Percentiles rank a stretch among this genome's conserved stretches.
Evolutionary conservation across 805 yeast genomes (phyloP).

Genomic region (Metschnikowia dekortorum): DNA sequence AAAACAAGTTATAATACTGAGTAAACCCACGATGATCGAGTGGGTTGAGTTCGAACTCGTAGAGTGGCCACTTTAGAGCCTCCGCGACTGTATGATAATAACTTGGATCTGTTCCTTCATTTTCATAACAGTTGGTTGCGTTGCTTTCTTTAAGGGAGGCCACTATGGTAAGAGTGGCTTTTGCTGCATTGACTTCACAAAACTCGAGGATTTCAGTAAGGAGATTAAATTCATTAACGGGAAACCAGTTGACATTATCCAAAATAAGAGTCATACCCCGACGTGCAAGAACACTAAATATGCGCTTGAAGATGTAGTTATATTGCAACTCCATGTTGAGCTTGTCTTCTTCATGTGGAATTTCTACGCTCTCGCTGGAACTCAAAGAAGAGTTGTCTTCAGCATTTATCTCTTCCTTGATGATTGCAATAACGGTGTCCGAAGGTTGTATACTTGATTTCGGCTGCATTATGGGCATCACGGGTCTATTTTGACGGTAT

Average conservation of each 20-base stretch:
- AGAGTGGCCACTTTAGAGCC: conserved; percentile 5
- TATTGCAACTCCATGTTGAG: conserved; percentile 35
- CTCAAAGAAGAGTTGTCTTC: conserved; percentile 1
- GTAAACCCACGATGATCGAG: conserved; percentile 6
- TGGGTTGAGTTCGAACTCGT: conserved; percentile 11
- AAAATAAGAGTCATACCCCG: conserved; percentile 42
- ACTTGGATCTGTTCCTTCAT: neutral
- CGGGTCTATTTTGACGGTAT: neutral
- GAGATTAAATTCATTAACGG: conserved; percentile 28
- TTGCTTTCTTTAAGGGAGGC: conserved; percentile 4
- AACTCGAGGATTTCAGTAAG: conserved; percentile 24
- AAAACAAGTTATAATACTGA: conserved; percentile 5
- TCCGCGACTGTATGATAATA: conserved; percentile 1
- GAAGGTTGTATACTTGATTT: conserved; percentile 1
- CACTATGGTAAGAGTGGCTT: conserved; percentile 3
- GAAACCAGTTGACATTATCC: conserved; percentile 46
- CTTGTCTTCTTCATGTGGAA: conserved; percentile 17
- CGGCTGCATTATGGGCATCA: neutral
- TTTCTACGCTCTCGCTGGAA: neutral
- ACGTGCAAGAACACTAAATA: conserved; percentile 38
- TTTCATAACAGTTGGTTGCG: neutral
- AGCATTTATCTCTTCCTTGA: conserved; percentile 9
- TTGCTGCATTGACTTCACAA: conserved; percentile 3
- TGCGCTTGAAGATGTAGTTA: conserved; percentile 38
- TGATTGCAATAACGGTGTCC: neutral